Evolutionary conservation across 169 alveolate species (phyloP).

Genomic region (Eimeria maxima): DNA sequence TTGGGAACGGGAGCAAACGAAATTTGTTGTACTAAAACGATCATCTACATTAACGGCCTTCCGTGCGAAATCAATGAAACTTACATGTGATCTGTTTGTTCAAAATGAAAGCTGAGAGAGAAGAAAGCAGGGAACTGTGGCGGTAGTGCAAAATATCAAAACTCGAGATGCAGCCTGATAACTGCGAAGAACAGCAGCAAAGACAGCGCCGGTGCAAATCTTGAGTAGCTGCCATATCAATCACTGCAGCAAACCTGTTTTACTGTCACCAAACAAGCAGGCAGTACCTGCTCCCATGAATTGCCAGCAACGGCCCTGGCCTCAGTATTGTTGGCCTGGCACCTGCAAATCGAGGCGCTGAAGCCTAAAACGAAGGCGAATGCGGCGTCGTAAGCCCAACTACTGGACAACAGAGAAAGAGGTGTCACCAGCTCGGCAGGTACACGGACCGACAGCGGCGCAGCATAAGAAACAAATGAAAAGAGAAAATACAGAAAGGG

Average conservation of each 20-base stretch:
- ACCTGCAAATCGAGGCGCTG: neutral
- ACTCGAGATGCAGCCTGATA: constrained; percentile 67
- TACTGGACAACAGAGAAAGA: neutral
- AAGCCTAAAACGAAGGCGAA: neutral
- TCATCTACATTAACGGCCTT: neutral
- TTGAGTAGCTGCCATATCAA: neutral
- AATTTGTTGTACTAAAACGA: neutral
- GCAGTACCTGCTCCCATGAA: neutral
- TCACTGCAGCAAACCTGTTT: neutral
- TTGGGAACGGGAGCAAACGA: neutral
- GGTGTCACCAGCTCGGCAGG: neutral
- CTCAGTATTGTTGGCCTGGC: neutral
- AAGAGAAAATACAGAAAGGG: neutral
- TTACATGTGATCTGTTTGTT: constrained; percentile 28
- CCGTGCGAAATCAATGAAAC: neutral
- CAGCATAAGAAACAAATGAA: neutral
- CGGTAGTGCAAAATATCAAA: constrained; percentile 20
- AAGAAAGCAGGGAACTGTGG: constrained; percentile 32
- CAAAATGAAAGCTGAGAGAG: constrained; percentile 19
- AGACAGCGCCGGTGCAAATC: neutral
- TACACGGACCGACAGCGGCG: neutral
- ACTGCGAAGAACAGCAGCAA: constrained; percentile 6
- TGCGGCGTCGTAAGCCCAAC: neutral
- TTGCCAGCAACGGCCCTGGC: neutral
- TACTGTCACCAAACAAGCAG: constrained; percentile 4